Percentiles rank a stretch among this genome's conserved stretches.
phyloP scores from a whole-genome alignment of 345 rosid species.

The Pelargonium nanum region DNA sequence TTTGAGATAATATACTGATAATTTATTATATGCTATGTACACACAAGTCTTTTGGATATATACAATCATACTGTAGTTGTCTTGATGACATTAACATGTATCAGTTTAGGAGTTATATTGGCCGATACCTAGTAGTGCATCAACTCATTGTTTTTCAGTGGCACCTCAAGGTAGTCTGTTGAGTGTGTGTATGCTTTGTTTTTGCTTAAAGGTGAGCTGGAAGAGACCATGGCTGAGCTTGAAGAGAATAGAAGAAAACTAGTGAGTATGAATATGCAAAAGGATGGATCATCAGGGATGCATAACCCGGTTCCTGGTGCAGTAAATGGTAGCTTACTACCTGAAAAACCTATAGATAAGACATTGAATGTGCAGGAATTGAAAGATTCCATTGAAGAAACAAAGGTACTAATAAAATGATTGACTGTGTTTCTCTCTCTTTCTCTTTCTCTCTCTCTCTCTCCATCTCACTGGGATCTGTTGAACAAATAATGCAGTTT shows the following conservation, averaged over 20 bases:
- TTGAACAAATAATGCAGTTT: constrained; percentile 41
- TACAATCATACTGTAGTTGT: not conserved
- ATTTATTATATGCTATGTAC: not conserved
- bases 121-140: not conserved
- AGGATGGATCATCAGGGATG: constrained; percentile 56
- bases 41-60: not conserved
- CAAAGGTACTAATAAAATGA: constrained; percentile 37
- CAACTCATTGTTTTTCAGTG: not conserved
- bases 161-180: constrained; percentile 11
- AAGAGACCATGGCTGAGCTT: constrained; percentile 75
- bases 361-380: constrained; percentile 52
- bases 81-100: not conserved
- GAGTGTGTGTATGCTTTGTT: constrained; percentile 14
- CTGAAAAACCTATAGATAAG: constrained; percentile 68
- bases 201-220: constrained; percentile 57
- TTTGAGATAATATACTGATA: constrained; percentile 3
- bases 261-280: constrained; percentile 70
- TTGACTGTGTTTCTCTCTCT: constrained; percentile 6
- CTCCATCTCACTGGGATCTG: constrained; percentile 13
- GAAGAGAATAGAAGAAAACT: constrained; percentile 89
- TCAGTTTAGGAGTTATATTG: not conserved
- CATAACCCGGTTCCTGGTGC: constrained; percentile 39
- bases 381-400: constrained; percentile 70
- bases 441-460: constrained; percentile 1
- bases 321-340: constrained; percentile 63